A percentile compares a stretch with the other conserved stretches of the same genome.
Evolutionary conservation across 768 basidiomycete species (phyloP).

Genomic region (Pisolithus orientalis): DNA sequence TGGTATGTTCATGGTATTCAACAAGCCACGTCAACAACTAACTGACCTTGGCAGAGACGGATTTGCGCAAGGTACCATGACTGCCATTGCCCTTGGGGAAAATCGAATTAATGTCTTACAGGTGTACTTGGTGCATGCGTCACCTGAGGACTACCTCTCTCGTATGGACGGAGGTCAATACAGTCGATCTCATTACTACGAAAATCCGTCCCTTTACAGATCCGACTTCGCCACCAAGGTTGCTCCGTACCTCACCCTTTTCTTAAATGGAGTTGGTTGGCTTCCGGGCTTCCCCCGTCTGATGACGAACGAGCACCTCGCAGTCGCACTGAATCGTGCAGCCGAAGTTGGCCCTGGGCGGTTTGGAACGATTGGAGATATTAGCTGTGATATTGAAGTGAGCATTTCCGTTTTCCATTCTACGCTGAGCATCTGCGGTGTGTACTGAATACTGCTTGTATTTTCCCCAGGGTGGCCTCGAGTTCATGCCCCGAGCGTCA

Average conservation of each 20-base stretch:
- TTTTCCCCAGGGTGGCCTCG: conserved; percentile 62
- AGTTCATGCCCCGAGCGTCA: conserved; percentile 72
- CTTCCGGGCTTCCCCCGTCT: conserved; percentile 68
- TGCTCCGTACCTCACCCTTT: conserved; percentile 77
- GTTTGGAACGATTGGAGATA: conserved; percentile 74
- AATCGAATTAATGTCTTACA: conserved; percentile 18
- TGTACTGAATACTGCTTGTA: no score
- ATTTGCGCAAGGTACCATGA: conserved; percentile 48
- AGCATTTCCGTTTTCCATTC: conserved; percentile 7
- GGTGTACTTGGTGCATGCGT: conserved; percentile 74
- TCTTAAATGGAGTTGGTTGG: conserved; percentile 89
- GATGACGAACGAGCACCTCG: conserved; percentile 63
- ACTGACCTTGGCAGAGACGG: conserved; percentile 35
- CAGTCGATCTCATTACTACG: conserved; percentile 65
- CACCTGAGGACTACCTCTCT: conserved; percentile 63
- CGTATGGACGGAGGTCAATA: conserved; percentile 52
- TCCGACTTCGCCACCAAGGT: conserved; percentile 68
- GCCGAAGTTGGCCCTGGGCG: conserved; percentile 46
- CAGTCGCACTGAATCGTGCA: conserved; percentile 42
- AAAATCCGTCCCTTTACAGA: conserved; percentile 55
- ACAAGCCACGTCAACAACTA: not conserved
- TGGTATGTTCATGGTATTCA: conserved; percentile 30
- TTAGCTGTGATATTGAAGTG: conserved; percentile 84
- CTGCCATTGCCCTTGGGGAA: not conserved
- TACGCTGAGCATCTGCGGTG: no score